Evolutionary conservation across 108 stramenopile genomes (phyloP).

Genomic region (Chaetoceros tenuissimus): DNA sequence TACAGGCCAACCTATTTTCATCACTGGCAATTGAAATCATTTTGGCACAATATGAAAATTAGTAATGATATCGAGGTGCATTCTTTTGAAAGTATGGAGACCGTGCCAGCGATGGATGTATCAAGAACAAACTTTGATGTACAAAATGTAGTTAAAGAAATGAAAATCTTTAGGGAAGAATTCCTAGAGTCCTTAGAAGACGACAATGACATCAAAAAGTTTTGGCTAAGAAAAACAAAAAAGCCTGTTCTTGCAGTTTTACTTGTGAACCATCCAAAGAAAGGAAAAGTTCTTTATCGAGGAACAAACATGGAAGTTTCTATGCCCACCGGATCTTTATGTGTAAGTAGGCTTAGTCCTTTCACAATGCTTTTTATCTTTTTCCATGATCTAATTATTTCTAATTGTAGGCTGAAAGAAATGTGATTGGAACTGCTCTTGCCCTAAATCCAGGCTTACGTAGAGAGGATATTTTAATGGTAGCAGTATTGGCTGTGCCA

Average conservation of each 20-base stretch:
- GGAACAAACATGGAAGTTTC: conserved; percentile 98
- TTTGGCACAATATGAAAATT: conserved; percentile 90
- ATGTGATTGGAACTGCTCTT: conserved; percentile 90
- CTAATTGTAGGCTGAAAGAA: too few species aligned
- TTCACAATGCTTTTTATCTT: too few species aligned
- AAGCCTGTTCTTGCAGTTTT: conserved; percentile 97
- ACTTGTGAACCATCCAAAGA: conserved; percentile 58
- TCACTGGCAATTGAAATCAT: conserved; percentile 94
- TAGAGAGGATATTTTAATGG: conserved; percentile 66
- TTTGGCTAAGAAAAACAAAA: conserved; percentile 94
- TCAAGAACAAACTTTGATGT: conserved; percentile 33
- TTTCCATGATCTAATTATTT: too few species aligned
- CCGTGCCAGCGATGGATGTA: conserved; percentile 70
- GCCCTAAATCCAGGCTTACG: conserved; percentile 69
- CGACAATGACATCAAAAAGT: conserved; percentile 71
- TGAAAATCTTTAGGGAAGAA: conserved; percentile 69
- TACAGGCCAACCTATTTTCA: conserved; percentile 92
- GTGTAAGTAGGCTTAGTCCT: too few species aligned
- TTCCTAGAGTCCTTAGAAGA: conserved; percentile 44
- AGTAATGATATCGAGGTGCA: conserved; percentile 87
- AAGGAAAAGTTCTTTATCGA: conserved; percentile 63
- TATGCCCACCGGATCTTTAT: conserved; percentile 96
- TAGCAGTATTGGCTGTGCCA: conserved; percentile 82
- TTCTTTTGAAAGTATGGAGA: conserved; percentile 89
- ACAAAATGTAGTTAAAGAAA: conserved; percentile 73